These are phyloP conservation scores for Coemansia aciculifera DNA, from an alignment of 192 early-diverging fungal species.

Conservation along the genomic window DNA sequence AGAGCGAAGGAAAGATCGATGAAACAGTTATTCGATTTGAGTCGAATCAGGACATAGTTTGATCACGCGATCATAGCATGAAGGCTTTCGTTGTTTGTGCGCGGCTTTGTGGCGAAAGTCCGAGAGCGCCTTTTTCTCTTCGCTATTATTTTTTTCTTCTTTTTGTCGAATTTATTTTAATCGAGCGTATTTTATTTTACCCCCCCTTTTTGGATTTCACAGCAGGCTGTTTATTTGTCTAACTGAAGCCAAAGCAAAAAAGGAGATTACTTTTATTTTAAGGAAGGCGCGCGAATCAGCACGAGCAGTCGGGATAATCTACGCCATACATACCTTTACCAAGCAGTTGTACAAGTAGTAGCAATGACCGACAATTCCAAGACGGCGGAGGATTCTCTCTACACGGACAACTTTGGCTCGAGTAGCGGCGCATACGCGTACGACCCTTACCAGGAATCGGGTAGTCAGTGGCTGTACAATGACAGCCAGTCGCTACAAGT, in stretches of 20 bases:
- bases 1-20: neutral
- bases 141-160: neutral
- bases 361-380: conserved; percentile 27
- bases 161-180: neutral
- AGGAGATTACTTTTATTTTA: conserved; percentile 7
- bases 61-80: neutral
- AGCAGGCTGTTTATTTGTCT: neutral
- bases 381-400: conserved; percentile 31
- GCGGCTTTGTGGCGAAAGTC: neutral
- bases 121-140: neutral
- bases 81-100: neutral
- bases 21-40: neutral
- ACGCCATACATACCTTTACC: neutral
- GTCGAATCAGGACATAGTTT: neutral
- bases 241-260: neutral
- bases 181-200: neutral
- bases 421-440: conserved; percentile 10
- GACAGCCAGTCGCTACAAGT: conserved; percentile 36
- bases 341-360: neutral
- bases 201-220: neutral
- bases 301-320: neutral
- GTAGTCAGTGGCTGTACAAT: conserved; percentile 47
- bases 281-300: neutral
- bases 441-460: conserved; percentile 16
- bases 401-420: conserved; percentile 20